Percentiles rank a stretch among this genome's conserved stretches.
phyloP scores from a whole-genome alignment of 2,329 filamentous ascomycete species.

The Claviceps sp. region DNA sequence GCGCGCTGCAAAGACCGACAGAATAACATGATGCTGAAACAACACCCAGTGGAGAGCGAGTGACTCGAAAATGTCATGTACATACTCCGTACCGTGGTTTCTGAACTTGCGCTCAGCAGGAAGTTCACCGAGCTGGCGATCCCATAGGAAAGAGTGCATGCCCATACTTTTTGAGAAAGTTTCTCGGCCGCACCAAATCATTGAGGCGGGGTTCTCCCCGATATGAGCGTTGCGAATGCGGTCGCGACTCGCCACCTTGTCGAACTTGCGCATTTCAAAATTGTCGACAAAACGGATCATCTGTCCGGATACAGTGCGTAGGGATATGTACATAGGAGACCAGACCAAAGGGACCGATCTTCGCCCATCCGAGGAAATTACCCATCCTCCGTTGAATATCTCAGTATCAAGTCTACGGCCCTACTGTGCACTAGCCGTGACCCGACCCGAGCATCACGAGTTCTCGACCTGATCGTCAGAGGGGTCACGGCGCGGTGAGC shows the following conservation, averaged over 20 bases:
- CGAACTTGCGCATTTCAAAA: not conserved
- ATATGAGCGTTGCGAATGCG: not conserved
- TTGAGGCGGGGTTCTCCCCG: not conserved
- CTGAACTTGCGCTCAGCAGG: not conserved
- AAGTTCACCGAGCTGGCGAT: not conserved
- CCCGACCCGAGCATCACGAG: too few relatives aligned
- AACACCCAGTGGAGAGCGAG: not conserved
- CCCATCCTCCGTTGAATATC: too few relatives aligned
- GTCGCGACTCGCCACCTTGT: not conserved
- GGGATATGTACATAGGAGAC: too few relatives aligned
- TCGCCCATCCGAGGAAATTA: too few relatives aligned
- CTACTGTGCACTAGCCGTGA: too few relatives aligned
- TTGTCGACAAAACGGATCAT: too few relatives aligned
- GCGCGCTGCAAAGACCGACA: too few relatives aligned
- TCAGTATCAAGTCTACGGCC: too few relatives aligned
- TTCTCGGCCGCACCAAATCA: not conserved
- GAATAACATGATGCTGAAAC: not conserved
- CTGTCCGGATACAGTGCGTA: too few relatives aligned
- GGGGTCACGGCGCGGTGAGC: too few relatives aligned
- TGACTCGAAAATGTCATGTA: not conserved
- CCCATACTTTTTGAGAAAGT: not conserved
- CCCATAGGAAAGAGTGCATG: not conserved
- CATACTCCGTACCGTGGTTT: not conserved
- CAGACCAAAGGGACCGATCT: too few relatives aligned
- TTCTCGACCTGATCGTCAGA: too few relatives aligned